These are phyloP conservation scores for Cyberlindnera misumaiensis DNA, from an alignment of 805 yeast species.

Conservation along the genomic window DNA sequence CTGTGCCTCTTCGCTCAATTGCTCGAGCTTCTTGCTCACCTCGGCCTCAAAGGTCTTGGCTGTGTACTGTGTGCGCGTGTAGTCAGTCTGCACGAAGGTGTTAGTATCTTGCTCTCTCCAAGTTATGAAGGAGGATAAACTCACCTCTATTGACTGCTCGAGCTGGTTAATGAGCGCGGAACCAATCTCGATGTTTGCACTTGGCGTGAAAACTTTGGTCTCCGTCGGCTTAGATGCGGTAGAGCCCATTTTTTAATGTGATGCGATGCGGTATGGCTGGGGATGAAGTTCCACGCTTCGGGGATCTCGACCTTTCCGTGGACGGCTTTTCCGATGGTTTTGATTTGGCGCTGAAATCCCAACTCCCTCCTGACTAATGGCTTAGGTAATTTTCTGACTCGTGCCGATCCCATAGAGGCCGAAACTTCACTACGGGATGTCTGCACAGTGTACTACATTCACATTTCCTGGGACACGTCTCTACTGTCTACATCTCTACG, in stretches of 20 bases:
- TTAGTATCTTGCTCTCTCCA: not conserved
- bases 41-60: constrained; percentile 61
- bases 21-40: constrained; percentile 49
- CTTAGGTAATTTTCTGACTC: too few relatives aligned
- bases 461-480: too few relatives aligned
- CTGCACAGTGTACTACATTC: too few relatives aligned
- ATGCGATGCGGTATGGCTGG: too few relatives aligned
- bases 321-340: too few relatives aligned
- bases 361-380: not conserved
- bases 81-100: constrained; percentile 39
- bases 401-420: too few relatives aligned
- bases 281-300: too few relatives aligned
- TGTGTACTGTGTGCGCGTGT: constrained; percentile 61
- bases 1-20: constrained; percentile 46
- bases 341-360: too few relatives aligned
- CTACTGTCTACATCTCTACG: too few relatives aligned
- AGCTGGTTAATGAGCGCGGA: constrained; percentile 57
- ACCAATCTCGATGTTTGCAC: constrained; percentile 62
- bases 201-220: constrained; percentile 59
- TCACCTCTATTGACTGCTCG: constrained; percentile 46
- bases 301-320: too few relatives aligned
- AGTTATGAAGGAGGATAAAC: not conserved
- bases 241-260: constrained; percentile 41
- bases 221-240: constrained; percentile 52
- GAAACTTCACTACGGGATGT: too few relatives aligned